These are phyloP conservation scores for Gastrolobium bilobum DNA, from an alignment of 306 rosid genomes.

Conservation along the genomic window DNA sequence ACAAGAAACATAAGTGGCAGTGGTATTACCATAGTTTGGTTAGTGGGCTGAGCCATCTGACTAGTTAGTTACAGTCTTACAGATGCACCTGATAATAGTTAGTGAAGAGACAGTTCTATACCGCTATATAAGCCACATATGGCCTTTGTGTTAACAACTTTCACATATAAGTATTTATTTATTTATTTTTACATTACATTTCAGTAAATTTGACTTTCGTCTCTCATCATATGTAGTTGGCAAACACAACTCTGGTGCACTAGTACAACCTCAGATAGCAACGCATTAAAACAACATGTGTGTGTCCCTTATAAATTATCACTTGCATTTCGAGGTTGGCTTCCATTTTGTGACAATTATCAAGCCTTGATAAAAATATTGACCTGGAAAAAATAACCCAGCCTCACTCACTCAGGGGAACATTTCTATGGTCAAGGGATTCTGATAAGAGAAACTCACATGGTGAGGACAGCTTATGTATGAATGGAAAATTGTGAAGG, in stretches of 20 bases:
- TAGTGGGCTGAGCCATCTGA: not conserved
- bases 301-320: not conserved
- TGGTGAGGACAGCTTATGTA: not conserved
- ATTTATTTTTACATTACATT: too few relatives aligned
- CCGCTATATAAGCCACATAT: not conserved
- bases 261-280: not conserved
- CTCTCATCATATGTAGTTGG: not conserved
- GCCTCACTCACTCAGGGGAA: not conserved
- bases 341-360: not conserved
- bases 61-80: not conserved
- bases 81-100: not conserved
- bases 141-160: too few relatives aligned
- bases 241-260: not conserved
- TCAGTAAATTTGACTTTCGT: not conserved
- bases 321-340: not conserved
- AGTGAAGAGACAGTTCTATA: not conserved
- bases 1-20: slow-evolving; percentile 20
- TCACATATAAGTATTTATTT: too few relatives aligned
- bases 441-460: not conserved
- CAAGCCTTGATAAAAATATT: not conserved
- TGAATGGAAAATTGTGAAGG: too few relatives aligned
- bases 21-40: not conserved
- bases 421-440: too few relatives aligned
- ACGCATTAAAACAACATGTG: not conserved
- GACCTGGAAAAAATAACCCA: not conserved